Base-by-base conservation (phyloP, 129 eudicot genomes). In the Helianthus tuberosus region DNA sequence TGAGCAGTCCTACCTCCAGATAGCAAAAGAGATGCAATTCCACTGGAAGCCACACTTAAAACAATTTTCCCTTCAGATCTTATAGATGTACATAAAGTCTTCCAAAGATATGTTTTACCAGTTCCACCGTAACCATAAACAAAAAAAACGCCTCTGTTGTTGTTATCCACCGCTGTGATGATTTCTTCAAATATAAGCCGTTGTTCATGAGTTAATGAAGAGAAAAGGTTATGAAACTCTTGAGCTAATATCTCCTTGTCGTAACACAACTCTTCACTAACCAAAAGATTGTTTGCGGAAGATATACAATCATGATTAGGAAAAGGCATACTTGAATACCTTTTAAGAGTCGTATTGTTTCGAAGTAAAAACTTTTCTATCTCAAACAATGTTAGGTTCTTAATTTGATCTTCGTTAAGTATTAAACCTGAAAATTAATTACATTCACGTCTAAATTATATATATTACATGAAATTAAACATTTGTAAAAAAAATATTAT, bases 111-210 rank as follows among this genome's bases (percentile, higher is more conserved):
- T 32, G 36, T 32, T 32, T 32, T 32, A 1, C 55, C 54, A 1
- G 71, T 66, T 0, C 70, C 36, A 15, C 52, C 70, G 44, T 65
- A 43, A 16, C 53, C 52, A 15, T 43, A 65, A 8, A 66, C 38
- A 12, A 20, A 46, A 11, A 44, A 66, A 3, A 66, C 49, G 1
- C 55, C 41, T 43, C 55, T 16, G 0, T 15, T 15, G 11, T 16
- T 10, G 3, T 41, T 15, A 0, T n/a, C 29, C 8, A 66, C 71
- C 8, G 71, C 16, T 3, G 0, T 13, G 14, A 3, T 48, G 11
- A 48, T 10, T 13, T 16, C 6, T 44, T 66, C 1, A 66, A 1
- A 17, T 44, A 3, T 17, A 12, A 23, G 4, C 14, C 6, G 9
- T 46, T 44, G 71, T 41, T 66, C 71, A 5, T 11, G 4, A 1